These are phyloP conservation scores for Grigorovia yakushimaensis DNA, from an alignment of 805 yeast species.

Conservation along the genomic window DNA sequence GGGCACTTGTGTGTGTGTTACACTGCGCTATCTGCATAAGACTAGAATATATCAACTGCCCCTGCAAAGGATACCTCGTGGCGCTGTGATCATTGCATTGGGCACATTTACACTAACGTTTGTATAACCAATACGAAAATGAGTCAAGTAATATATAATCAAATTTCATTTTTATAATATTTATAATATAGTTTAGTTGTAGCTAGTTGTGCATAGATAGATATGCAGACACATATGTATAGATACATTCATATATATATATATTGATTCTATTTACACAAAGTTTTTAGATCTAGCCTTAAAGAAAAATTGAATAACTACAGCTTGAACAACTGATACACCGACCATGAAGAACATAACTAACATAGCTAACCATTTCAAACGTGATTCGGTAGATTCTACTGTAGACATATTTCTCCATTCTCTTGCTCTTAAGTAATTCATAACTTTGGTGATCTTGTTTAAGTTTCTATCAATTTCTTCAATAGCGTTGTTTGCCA, in stretches of 20 bases:
- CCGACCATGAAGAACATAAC: slow-evolving; percentile 68
- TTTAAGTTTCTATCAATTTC: slow-evolving; percentile 51
- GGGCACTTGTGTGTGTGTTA: background rate
- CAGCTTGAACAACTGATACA: slow-evolving; percentile 66
- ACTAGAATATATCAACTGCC: background rate
- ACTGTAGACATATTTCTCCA: slow-evolving; percentile 94
- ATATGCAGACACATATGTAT: background rate
- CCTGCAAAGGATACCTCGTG: background rate
- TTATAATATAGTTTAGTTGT: background rate
- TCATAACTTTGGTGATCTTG: slow-evolving; percentile 52
- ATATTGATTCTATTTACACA: slow-evolving; percentile 13
- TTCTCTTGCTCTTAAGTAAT: slow-evolving; percentile 90
- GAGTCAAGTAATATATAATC: too few species aligned
- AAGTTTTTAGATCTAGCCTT: slow-evolving; percentile 36
- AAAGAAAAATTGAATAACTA: slow-evolving; percentile 77
- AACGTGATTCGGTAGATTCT: slow-evolving; percentile 64
- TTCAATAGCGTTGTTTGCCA: slow-evolving; percentile 44
- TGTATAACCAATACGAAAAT: background rate
- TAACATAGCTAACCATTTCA: slow-evolving; percentile 63
- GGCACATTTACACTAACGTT: background rate
- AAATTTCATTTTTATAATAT: too few species aligned
- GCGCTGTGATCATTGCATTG: background rate
- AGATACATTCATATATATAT: too few species aligned
- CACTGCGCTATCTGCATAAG: background rate
- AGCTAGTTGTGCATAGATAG: background rate